Conservation (phyloP, 2,329 filamentous ascomycete species). For the Pseudogymnoascus sp. region DNA sequence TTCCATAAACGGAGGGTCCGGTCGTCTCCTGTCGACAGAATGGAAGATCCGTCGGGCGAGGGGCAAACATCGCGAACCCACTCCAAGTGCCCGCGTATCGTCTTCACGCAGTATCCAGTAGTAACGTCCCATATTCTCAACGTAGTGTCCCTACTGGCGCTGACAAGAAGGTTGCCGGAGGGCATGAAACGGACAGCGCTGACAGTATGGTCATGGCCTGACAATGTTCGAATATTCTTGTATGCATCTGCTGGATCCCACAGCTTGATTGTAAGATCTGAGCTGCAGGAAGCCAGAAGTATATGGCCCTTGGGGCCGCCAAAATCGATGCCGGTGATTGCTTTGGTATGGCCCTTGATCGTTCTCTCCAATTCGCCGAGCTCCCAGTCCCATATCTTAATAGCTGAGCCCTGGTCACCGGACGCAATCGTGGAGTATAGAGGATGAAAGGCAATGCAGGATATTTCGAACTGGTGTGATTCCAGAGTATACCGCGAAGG, state of each 20-base stretch:
- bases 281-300: conserved; percentile 61
- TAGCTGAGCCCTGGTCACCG: conserved; percentile 83
- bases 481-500: conserved; percentile 75
- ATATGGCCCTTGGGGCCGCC: conserved; percentile 75
- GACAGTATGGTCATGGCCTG: conserved; percentile 87
- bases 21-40: conserved; percentile 77
- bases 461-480: conserved; percentile 73
- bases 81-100: conserved; percentile 71
- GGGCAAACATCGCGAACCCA: conserved; percentile 86
- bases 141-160: conserved; percentile 76
- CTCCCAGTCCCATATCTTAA: conserved; percentile 98
- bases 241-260: conserved; percentile 92
- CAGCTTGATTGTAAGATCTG: conserved; percentile 85
- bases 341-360: conserved; percentile 84
- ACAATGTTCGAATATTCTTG: conserved; percentile 86
- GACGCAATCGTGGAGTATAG: conserved; percentile 85
- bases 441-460: conserved; percentile 85
- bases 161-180: conserved; percentile 76
- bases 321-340: conserved; percentile 82
- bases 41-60: conserved; percentile 73
- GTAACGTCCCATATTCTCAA: conserved; percentile 88
- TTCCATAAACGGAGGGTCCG: conserved; percentile 81
- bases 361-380: conserved; percentile 83
- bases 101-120: conserved; percentile 86
- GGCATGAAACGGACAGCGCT: conserved; percentile 84